Base-by-base conservation (phyloP, 192 early-diverging fungal species). In the Backusella tarrabulga region DNA sequence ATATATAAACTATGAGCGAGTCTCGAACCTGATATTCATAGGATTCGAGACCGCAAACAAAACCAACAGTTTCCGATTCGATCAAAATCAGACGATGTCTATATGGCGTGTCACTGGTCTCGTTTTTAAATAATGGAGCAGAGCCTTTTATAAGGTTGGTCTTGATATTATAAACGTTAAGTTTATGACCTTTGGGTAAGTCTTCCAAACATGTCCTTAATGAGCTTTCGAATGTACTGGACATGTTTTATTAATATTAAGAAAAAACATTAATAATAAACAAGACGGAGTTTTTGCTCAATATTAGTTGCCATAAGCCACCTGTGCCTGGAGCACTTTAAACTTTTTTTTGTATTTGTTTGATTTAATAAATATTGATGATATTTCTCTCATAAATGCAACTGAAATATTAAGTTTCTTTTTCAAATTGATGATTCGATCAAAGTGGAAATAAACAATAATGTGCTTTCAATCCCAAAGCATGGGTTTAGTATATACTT, bases 1-100 rank as follows among this genome's bases (percentile, higher is more conserved):
- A 79, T 54, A 87, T 78, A 38, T 87, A 87, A 5, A 83, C 73
- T 29, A 42, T 11, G 1, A 17, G 7, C 29, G 32, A 14, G 6
- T 35, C 60, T 6, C 14, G 14, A 26, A 23, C 66, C 19, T 75
- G 40, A 72, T 79, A 79, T 38, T 79, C 77, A 56, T 74, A 74
- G 17, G 67, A 35, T 23, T 79, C 77, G 42, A 79, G 26, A 6
- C 77, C 77, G 41, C 77, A 79, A 17, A 79, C 72, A 36, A 79
- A 56, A 41, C 63, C 74, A 21, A 41, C 19, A 6, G 63, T n/a
- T 21, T 75, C 26, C 9, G 74, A 21, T 34, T 41, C 38, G 9
- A 75, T 54, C 36, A 75, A 35, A 34, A 75, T 75, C 6, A 75
- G 36, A n/a, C 63, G 38, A 41, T 66, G 74, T 67, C 56, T 67